Conservation (phyloP, 306 rosid species). For the Quillaja saponaria region DNA sequence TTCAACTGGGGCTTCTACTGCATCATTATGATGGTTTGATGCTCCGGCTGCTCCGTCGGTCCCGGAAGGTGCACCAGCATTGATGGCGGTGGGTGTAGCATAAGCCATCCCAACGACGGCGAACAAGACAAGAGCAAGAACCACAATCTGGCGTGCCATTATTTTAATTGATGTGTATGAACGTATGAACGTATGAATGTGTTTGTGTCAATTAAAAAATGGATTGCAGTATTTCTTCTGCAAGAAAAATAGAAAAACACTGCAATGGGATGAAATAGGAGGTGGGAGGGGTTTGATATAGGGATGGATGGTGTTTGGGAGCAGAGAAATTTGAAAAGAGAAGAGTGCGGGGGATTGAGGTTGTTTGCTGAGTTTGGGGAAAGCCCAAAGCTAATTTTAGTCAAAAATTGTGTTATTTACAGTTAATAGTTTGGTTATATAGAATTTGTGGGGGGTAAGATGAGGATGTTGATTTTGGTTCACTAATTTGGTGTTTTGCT, state of each 20-base stretch:
- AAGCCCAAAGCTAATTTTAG: too few relatives aligned
- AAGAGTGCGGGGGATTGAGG: not conserved
- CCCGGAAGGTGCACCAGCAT: conserved; percentile 23
- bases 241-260: conserved; percentile 21
- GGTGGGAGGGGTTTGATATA: conserved; percentile 14
- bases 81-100: conserved; percentile 26
- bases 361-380: too few relatives aligned
- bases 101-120: conserved; percentile 41
- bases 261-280: conserved; percentile 20
- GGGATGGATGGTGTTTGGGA: not conserved
- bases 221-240: conserved; percentile 22
- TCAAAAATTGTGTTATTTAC: too few relatives aligned
- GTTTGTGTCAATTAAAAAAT: not conserved
- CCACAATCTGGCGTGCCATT: conserved; percentile 54
- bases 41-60: conserved; percentile 4
- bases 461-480: too few relatives aligned
- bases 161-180: not conserved
- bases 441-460: too few relatives aligned
- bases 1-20: conserved; percentile 43
- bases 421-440: too few relatives aligned
- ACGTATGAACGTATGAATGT: not conserved
- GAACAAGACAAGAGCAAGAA: conserved; percentile 44
- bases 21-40: conserved; percentile 9
- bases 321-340: not conserved
- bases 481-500: too few relatives aligned